Percentiles rank a stretch among this genome's conserved stretches.
Conservation (phyloP, 805 yeast genomes). For the Teunomyces funiuensis region DNA sequence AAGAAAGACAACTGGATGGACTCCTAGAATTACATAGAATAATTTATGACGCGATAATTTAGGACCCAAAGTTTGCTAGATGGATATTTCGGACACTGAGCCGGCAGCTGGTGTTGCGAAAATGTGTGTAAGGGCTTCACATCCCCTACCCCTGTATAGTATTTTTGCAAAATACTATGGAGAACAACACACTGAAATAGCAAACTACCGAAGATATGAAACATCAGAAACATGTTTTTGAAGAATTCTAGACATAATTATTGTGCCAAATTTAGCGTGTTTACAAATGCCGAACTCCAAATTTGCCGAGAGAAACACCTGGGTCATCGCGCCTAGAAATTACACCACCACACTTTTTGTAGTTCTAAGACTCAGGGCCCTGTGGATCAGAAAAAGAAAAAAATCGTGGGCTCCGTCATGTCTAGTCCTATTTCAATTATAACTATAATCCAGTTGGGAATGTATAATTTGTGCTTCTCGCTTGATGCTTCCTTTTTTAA, state of each 20-base stretch:
- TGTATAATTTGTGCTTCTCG: too few species aligned
- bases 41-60: too few species aligned
- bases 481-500: neutral
- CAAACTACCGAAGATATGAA: neutral
- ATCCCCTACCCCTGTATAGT: neutral
- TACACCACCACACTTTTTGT: neutral
- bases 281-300: neutral
- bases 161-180: neutral
- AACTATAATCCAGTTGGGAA: too few species aligned
- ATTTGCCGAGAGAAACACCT: neutral
- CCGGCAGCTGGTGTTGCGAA: neutral
- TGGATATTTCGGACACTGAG: neutral
- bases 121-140: neutral
- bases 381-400: too few species aligned
- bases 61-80: neutral
- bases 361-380: neutral
- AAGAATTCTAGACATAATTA: neutral
- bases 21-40: neutral
- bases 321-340: neutral
- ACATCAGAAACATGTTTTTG: neutral
- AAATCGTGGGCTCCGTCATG: too few species aligned
- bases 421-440: too few species aligned
- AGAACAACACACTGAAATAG: neutral
- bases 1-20: constrained; percentile 16
- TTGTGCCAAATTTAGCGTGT: neutral